These are phyloP conservation scores for Talaromyces piceae DNA, from an alignment of 2,329 filamentous ascomycete genomes.

Conservation along the genomic window DNA sequence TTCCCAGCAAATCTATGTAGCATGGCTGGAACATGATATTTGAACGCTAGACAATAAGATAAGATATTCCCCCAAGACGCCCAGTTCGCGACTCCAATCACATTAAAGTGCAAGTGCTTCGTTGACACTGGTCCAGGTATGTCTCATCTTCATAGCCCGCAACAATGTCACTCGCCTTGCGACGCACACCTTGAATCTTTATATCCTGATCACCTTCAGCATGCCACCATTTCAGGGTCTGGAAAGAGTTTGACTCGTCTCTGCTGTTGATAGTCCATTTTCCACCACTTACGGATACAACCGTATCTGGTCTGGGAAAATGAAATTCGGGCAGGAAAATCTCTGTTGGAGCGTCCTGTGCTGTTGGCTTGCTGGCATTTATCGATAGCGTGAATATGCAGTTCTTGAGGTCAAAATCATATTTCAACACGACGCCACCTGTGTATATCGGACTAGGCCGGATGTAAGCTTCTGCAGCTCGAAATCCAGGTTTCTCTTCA, in stretches of 20 bases:
- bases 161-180: conserved; percentile 39
- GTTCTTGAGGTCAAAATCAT: conserved; percentile 74
- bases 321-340: conserved; percentile 88
- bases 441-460: conserved; percentile 73
- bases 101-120: conserved; percentile 45
- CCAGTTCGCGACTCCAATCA: conserved; percentile 19
- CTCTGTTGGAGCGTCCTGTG: conserved; percentile 64
- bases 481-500: conserved; percentile 59
- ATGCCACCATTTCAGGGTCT: conserved; percentile 90
- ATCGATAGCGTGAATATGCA: conserved; percentile 71
- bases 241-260: conserved; percentile 61
- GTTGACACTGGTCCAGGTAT: conserved; percentile 60
- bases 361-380: conserved; percentile 51
- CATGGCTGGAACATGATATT: background rate
- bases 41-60: background rate
- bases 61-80: background rate
- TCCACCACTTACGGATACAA: conserved; percentile 70
- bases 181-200: conserved; percentile 65
- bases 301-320: conserved; percentile 67
- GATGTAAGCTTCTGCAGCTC: conserved; percentile 88
- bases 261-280: conserved; percentile 80
- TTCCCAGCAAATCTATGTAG: background rate
- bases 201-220: conserved; percentile 74
- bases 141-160: conserved; percentile 61
- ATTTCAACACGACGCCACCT: conserved; percentile 61